Conservation (phyloP, 345 rosid genomes). For the Angophora floribunda region DNA sequence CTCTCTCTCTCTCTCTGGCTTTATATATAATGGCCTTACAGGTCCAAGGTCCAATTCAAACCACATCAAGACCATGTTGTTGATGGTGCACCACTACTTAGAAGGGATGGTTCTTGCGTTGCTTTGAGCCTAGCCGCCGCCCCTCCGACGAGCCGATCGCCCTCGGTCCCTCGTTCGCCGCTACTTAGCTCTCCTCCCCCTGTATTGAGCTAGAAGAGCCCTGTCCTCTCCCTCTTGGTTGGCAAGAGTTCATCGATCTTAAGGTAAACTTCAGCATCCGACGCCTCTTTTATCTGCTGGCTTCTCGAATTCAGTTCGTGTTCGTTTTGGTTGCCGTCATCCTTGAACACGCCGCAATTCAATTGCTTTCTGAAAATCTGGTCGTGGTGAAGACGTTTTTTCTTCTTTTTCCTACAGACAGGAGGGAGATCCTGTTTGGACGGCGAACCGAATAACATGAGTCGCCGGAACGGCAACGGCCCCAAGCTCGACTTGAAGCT, state of each 20-base stretch:
- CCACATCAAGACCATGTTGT: constrained; percentile 3
- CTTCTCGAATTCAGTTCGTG: background rate
- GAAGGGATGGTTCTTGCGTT: background rate
- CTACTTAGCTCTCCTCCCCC: background rate
- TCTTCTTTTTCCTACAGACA: background rate
- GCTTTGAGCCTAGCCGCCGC: constrained; percentile 1
- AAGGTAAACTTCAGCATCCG: background rate
- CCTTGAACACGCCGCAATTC: background rate
- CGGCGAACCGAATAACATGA: constrained; percentile 32
- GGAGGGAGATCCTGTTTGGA: background rate
- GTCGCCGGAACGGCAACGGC: constrained; percentile 46
- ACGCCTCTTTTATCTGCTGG: background rate
- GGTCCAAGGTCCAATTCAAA: constrained; percentile 12
- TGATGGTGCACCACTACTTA: background rate
- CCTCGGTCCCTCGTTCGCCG: background rate
- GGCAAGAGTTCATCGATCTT: constrained; percentile 7
- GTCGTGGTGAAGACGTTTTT: background rate
- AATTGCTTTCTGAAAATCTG: background rate
- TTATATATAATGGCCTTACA: constrained; percentile 47
- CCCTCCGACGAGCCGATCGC: background rate
- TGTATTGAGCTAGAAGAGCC: background rate
- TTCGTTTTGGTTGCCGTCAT: background rate
- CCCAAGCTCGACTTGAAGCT: constrained; percentile 89
- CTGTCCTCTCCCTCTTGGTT: constrained; percentile 10
- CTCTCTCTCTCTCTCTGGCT: constrained; percentile 8